phyloP scores from a whole-genome alignment of 1,139 yeast species.

The Saccharomyces hybrid region DNA sequence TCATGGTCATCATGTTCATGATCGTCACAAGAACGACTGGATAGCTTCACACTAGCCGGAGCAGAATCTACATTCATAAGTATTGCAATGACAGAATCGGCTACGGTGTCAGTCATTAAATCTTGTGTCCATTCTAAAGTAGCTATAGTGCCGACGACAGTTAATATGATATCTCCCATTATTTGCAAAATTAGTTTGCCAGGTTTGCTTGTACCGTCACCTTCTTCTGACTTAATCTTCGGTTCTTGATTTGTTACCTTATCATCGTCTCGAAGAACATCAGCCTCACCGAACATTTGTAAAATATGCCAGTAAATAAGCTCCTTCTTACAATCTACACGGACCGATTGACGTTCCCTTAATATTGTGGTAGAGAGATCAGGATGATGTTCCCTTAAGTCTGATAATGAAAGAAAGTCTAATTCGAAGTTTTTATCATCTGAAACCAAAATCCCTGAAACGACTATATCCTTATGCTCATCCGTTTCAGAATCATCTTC shows the following conservation, averaged over 20 bases:
- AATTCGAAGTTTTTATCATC: slow-evolving; percentile 71
- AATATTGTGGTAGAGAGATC: slow-evolving; percentile 81
- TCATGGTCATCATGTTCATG: slow-evolving; percentile 28
- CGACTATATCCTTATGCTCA: slow-evolving; percentile 31
- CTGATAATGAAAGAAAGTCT: slow-evolving; percentile 72
- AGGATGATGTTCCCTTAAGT: slow-evolving; percentile 73
- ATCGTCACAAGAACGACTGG: slow-evolving; percentile 48
- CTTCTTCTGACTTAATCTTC: slow-evolving; percentile 28
- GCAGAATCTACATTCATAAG: slow-evolving; percentile 86
- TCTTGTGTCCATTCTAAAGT: slow-evolving; percentile 90
- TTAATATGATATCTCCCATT: slow-evolving; percentile 48
- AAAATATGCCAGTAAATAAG: slow-evolving; percentile 81
- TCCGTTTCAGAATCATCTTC: slow-evolving; percentile 10
- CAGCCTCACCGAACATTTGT: slow-evolving; percentile 90
- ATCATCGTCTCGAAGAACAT: slow-evolving; percentile 54
- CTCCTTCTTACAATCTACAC: slow-evolving; percentile 73
- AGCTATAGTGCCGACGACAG: slow-evolving; percentile 42
- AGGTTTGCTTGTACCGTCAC: slow-evolving; percentile 3
- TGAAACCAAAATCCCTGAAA: slow-evolving; percentile 83
- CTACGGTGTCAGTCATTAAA: slow-evolving; percentile 82
- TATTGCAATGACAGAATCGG: slow-evolving; percentile 89
- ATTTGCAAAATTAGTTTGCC: slow-evolving; percentile 37
- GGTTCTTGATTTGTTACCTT: slow-evolving; percentile 19
- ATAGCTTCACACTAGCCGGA: slow-evolving; percentile 86
- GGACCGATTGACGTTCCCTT: slow-evolving; percentile 72